phyloP scores from a whole-genome alignment of 169 alveolate species.

The Eimeria zaria region DNA sequence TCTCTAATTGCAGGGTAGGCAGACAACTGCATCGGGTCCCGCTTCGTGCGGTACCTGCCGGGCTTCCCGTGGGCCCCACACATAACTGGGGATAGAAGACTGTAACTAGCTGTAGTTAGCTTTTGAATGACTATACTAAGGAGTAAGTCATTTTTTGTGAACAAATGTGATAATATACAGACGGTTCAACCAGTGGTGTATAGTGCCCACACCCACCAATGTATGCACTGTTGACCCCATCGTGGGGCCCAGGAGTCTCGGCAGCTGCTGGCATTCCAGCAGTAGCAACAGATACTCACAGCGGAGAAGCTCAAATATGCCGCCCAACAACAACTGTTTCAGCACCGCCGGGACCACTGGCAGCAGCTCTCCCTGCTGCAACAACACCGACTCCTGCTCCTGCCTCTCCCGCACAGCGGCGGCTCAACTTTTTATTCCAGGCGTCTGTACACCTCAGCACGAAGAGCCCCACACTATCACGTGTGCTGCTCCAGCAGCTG shows the following conservation, averaged over 20 bases:
- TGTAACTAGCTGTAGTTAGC: background rate
- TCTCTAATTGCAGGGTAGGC: background rate
- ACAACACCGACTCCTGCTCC: conserved; percentile 1
- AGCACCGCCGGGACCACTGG: background rate
- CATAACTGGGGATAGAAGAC: background rate
- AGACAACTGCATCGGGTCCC: background rate
- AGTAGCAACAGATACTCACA: background rate
- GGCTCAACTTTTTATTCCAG: conserved; percentile 61
- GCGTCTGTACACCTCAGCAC: conserved; percentile 72
- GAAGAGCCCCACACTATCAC: conserved; percentile 53
- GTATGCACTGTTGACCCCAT: conserved; percentile 20
- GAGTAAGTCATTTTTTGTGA: background rate
- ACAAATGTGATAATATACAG: background rate
- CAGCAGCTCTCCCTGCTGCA: background rate
- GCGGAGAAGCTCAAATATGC: background rate
- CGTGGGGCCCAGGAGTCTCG: conserved; percentile 5
- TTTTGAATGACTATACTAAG: background rate
- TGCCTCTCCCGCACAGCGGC: conserved; percentile 64
- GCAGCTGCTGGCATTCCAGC: background rate
- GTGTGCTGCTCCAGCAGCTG: conserved; percentile 57
- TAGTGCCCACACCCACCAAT: background rate
- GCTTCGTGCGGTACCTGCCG: background rate
- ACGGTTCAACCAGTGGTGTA: background rate
- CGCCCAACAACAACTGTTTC: background rate
- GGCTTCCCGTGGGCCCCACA: conserved; percentile 2